A percentile compares a stretch with the other conserved stretches of the same genome.
These are phyloP conservation scores for Coemansia umbellata DNA, from an alignment of 192 early-diverging fungal genomes.

Conservation along the genomic window DNA sequence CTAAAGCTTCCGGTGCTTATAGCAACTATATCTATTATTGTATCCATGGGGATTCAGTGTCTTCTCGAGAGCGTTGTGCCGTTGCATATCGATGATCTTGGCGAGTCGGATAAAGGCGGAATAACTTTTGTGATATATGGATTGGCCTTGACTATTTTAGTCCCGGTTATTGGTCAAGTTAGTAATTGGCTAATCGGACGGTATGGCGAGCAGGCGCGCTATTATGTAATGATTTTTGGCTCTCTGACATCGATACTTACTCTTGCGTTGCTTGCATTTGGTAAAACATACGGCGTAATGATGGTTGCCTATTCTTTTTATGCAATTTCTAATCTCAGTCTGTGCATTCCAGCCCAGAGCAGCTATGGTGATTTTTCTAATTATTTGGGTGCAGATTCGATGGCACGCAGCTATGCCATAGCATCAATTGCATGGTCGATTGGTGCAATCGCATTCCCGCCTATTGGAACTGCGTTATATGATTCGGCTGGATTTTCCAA, in stretches of 20 bases:
- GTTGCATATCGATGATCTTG: constrained; percentile 23
- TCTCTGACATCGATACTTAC: constrained; percentile 5
- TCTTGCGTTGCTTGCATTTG: constrained; percentile 18
- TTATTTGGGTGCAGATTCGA: constrained; percentile 9
- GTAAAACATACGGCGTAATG: constrained; percentile 17
- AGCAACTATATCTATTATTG: constrained; percentile 13
- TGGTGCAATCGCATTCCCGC: constrained; percentile 18
- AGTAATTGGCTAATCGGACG: constrained; percentile 14
- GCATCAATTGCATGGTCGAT: constrained; percentile 19
- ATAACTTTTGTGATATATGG: constrained; percentile 31
- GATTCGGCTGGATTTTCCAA: constrained; percentile 14
- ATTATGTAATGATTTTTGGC: constrained; percentile 22
- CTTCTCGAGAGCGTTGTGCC: constrained; percentile 27
- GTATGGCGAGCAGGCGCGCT: constrained; percentile 21
- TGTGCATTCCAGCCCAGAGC: constrained; percentile 29
- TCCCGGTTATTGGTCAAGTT: constrained; percentile 13
- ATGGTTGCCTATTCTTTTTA: constrained; percentile 25
- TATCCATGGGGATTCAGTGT: constrained; percentile 23
- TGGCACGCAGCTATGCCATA: constrained; percentile 25
- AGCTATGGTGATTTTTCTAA: constrained; percentile 37
- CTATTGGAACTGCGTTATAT: constrained; percentile 27
- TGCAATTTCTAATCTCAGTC: constrained; percentile 17
- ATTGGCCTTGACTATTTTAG: constrained; percentile 14
- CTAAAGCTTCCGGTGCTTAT: constrained; percentile 14
- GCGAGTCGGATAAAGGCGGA: constrained; percentile 4